Conservation (phyloP, 2,329 filamentous ascomycete species). For the Phaeosphaeriaceae sp. region DNA sequence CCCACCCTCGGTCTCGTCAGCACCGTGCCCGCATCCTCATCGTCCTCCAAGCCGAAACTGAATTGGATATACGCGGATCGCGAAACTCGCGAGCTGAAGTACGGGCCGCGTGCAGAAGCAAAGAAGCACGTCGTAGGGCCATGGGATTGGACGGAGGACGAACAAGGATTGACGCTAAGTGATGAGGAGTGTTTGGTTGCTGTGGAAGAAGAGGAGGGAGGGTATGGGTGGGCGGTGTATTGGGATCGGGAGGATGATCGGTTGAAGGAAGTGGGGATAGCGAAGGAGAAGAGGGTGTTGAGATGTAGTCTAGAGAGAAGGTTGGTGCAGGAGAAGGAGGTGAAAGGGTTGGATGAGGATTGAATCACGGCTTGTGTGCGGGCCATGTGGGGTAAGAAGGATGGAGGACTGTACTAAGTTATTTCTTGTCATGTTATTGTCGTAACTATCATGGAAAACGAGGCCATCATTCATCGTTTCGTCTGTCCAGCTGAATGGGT, state of each 20-base stretch:
- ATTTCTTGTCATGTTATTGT: not conserved
- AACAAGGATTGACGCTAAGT: conserved; percentile 59
- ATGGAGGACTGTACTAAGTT: not conserved
- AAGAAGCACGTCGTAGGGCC: conserved; percentile 76
- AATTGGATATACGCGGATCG: conserved; percentile 73
- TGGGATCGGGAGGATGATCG: conserved; percentile 58
- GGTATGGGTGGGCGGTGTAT: conserved; percentile 61
- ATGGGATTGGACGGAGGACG: conserved; percentile 79
- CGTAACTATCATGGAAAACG: not conserved
- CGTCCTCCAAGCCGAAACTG: conserved; percentile 58
- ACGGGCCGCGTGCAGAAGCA: conserved; percentile 74
- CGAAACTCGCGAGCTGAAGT: conserved; percentile 65
- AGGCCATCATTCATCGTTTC: not conserved
- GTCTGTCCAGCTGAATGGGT: not conserved
- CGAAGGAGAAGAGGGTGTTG: conserved; percentile 50
- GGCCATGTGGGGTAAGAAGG: not conserved
- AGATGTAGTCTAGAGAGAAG: conserved; percentile 55
- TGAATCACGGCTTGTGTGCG: conserved; percentile 1
- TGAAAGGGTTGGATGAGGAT: conserved; percentile 23
- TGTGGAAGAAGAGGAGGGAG: conserved; percentile 59
- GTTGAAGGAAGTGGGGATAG: conserved; percentile 47
- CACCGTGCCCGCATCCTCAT: conserved; percentile 42
- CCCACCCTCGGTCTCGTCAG: conserved; percentile 58
- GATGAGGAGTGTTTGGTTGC: conserved; percentile 64
- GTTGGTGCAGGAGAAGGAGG: conserved; percentile 31